A percentile compares a stretch with the other conserved stretches of the same genome.
Conservation (phyloP, 345 rosid genomes). For the Citrus cavaleriei region DNA sequence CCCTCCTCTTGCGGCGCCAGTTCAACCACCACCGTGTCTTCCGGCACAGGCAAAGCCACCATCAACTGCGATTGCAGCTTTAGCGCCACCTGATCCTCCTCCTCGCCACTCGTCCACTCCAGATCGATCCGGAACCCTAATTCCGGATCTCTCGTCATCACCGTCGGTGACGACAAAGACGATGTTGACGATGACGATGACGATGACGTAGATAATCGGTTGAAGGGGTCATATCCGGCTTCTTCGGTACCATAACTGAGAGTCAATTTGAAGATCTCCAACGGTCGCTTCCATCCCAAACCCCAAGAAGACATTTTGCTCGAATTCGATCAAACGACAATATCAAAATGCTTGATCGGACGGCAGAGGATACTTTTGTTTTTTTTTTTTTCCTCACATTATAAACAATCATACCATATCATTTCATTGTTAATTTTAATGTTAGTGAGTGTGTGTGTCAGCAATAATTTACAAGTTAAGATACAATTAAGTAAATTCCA, state of each 20-base stretch:
- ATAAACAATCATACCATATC: neutral
- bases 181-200: constrained; percentile 20
- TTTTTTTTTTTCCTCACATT: neutral
- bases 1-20: constrained; percentile 23
- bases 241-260: constrained; percentile 76
- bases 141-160: constrained; percentile 45
- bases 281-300: constrained; percentile 90
- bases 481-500: neutral
- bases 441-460: neutral
- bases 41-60: constrained; percentile 89
- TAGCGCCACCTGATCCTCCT: constrained; percentile 89
- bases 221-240: constrained; percentile 38
- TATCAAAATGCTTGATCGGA: constrained; percentile 20
- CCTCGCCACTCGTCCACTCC: constrained; percentile 92
- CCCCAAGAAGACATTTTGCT: constrained; percentile 95
- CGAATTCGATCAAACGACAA: neutral
- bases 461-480: neutral
- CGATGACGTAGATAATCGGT: constrained; percentile 35
- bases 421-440: too few relatives aligned
- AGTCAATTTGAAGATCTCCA: constrained; percentile 71
- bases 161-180: constrained; percentile 22
- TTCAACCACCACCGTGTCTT: constrained; percentile 69
- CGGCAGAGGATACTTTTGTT: constrained; percentile 3
- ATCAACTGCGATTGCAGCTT: constrained; percentile 84
- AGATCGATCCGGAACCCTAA: constrained; percentile 66